Evolutionary conservation across 2,329 filamentous ascomycete species (phyloP).

Genomic region (Arthrobotrys megalospora): DNA sequence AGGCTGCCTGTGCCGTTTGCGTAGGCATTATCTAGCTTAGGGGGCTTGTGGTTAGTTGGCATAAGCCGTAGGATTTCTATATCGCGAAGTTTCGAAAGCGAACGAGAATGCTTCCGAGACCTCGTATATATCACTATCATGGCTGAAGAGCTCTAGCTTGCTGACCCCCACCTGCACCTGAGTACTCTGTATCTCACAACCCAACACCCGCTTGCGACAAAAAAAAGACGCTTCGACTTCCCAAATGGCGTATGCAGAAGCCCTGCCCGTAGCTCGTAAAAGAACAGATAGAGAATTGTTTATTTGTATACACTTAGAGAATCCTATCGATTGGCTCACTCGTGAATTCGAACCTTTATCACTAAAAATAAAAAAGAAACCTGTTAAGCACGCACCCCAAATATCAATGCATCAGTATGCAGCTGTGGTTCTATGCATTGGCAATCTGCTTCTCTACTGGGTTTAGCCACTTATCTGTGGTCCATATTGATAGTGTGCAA

Average conservation of each 20-base stretch:
- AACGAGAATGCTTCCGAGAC: constrained; percentile 53
- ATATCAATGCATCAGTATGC: constrained; percentile 3
- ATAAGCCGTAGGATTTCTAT: constrained; percentile 24
- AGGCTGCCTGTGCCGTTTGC: constrained; percentile 42
- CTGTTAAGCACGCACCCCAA: background rate
- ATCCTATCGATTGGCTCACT: constrained; percentile 22
- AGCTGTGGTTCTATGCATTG: constrained; percentile 25
- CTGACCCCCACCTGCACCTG: constrained; percentile 6
- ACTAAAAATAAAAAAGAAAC: background rate
- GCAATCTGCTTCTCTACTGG: constrained; percentile 26
- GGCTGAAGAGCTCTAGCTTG: constrained; percentile 13
- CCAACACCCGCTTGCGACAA: constrained; percentile 32
- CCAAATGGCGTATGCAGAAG: constrained; percentile 31
- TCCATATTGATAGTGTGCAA: constrained; percentile 26
- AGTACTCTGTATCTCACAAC: background rate
- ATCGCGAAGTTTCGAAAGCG: constrained; percentile 16
- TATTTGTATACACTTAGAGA: constrained; percentile 20
- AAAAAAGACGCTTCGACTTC: constrained; percentile 36
- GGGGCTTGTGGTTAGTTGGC: constrained; percentile 7
- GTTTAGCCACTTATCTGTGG: constrained; percentile 37
- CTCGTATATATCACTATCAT: constrained; percentile 25
- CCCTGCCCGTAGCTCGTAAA: constrained; percentile 18
- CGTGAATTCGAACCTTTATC: constrained; percentile 12
- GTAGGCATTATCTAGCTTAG: background rate
- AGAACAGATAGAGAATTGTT: constrained; percentile 11